phyloP scores from a whole-genome alignment of 106 monocot species.

The Dendrobium officinale region DNA sequence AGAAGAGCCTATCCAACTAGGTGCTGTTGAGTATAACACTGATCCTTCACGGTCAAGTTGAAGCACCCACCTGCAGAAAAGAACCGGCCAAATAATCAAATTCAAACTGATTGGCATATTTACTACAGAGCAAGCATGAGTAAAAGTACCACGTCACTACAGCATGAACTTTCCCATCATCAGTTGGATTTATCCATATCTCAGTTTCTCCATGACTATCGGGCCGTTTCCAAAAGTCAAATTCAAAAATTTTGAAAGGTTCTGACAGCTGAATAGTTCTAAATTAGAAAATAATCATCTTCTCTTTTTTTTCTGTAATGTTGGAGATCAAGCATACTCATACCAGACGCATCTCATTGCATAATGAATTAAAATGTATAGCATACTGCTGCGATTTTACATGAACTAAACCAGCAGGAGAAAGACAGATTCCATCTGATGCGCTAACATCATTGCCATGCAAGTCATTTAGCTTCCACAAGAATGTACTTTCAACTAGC shows the following conservation, averaged over 20 bases:
- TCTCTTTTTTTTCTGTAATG: background rate
- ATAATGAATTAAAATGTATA: conserved; percentile 68
- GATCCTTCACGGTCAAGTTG: conserved; percentile 76
- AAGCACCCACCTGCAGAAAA: conserved; percentile 85
- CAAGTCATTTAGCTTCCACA: conserved; percentile 87
- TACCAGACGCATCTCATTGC: conserved; percentile 68
- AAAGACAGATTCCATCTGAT: conserved; percentile 62
- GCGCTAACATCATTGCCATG: conserved; percentile 42
- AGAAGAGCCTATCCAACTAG: conserved; percentile 47
- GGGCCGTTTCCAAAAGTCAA: conserved; percentile 84
- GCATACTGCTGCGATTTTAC: conserved; percentile 68
- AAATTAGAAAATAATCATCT: conserved; percentile 13
- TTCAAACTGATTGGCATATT: conserved; percentile 1
- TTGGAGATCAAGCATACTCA: conserved; percentile 4
- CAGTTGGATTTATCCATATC: conserved; percentile 35
- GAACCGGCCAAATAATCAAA: background rate
- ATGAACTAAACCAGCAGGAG: conserved; percentile 41
- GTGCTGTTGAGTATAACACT: conserved; percentile 85
- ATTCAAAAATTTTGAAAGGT: conserved; percentile 96
- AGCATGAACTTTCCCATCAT: conserved; percentile 69
- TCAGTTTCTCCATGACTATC: conserved; percentile 62
- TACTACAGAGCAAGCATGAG: conserved; percentile 12
- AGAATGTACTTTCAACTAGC: conserved; percentile 82
- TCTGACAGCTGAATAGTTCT: conserved; percentile 71
- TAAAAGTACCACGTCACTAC: conserved; percentile 78